These are phyloP conservation scores for Mycena leptocephala DNA, from an alignment of 768 basidiomycete species.

Conservation along the genomic window DNA sequence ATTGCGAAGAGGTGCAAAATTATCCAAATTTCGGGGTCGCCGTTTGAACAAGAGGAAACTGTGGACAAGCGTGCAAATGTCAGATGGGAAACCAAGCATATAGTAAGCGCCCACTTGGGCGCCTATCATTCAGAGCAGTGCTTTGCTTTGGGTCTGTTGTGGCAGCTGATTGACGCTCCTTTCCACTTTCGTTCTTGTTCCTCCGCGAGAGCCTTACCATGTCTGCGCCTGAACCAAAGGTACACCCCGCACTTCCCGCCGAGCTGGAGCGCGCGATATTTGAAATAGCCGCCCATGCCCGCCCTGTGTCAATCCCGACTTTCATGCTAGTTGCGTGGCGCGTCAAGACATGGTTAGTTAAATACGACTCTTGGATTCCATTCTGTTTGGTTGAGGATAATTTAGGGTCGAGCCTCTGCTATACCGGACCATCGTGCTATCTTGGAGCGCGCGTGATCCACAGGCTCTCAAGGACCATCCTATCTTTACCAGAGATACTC, in stretches of 20 bases:
- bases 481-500: not conserved
- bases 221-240: too few relatives aligned
- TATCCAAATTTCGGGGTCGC: too few relatives aligned
- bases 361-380: not conserved
- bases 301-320: not conserved
- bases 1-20: too few relatives aligned
- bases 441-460: not conserved
- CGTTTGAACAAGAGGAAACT: too few relatives aligned
- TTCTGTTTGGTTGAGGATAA: not conserved
- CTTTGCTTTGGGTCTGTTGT: too few relatives aligned
- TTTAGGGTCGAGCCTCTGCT: constrained; percentile 5
- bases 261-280: not conserved
- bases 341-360: not conserved
- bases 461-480: not conserved
- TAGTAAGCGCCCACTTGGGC: too few relatives aligned
- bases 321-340: not conserved
- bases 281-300: not conserved
- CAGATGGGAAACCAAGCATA: too few relatives aligned
- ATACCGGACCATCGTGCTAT: not conserved
- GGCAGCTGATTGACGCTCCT: too few relatives aligned
- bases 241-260: not conserved
- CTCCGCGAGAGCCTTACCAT: too few relatives aligned
- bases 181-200: too few relatives aligned
- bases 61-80: too few relatives aligned
- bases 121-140: too few relatives aligned